phyloP scores from a whole-genome alignment of 108 stramenopile species.

The Nitzschia sp. region DNA sequence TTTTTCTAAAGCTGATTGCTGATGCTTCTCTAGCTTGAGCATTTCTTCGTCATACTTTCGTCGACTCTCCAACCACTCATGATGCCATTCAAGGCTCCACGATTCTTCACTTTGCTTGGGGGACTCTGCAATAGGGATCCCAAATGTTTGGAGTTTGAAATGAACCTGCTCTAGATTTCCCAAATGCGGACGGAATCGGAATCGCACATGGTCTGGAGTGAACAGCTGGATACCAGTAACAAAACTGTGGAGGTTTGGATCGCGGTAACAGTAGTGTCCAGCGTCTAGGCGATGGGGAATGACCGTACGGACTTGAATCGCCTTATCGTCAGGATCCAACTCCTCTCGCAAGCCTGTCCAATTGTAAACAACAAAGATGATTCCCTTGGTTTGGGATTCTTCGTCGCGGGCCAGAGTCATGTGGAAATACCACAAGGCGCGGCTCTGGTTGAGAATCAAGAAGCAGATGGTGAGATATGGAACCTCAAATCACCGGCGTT shows the following conservation, averaged over 20 bases:
- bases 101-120: background rate
- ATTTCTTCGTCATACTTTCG: constrained; percentile 2
- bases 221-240: constrained; percentile 4
- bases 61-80: constrained; percentile 14
- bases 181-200: constrained; percentile 18
- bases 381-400: constrained; percentile 17
- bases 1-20: background rate
- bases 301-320: background rate
- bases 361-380: constrained; percentile 22
- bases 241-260: background rate
- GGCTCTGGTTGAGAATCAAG: background rate
- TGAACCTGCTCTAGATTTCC: constrained; percentile 2
- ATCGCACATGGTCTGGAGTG: background rate
- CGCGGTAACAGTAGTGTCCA: constrained; percentile 17
- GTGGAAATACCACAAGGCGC: constrained; percentile 3
- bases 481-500: background rate
- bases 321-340: background rate
- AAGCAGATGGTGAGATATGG: no score
- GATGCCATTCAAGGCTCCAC: constrained; percentile 15
- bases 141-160: constrained; percentile 31
- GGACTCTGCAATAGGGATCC: constrained; percentile 9
- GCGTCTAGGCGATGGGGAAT: constrained; percentile 2
- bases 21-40: background rate
- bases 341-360: background rate
- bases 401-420: constrained; percentile 4